These are phyloP conservation scores for Hymenoscyphus fraxineus DNA, from an alignment of 2,329 filamentous ascomycete genomes.

Conservation along the genomic window DNA sequence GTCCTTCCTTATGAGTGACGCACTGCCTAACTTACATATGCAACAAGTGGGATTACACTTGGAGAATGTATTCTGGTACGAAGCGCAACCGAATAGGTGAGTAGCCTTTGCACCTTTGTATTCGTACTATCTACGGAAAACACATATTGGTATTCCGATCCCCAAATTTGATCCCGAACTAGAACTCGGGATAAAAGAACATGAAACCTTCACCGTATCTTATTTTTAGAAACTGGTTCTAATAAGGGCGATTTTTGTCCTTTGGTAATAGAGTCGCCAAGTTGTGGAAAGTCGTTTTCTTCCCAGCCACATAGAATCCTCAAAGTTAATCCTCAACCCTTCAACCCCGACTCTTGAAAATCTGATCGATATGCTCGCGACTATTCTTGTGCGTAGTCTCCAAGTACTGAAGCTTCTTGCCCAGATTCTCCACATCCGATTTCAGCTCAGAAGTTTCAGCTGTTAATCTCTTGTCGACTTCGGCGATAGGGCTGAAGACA, in stretches of 20 bases:
- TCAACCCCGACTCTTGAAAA: slow-evolving; percentile 54
- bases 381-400: slow-evolving; percentile 96
- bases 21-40: not conserved
- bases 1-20: too few species aligned
- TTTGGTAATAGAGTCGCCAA: not conserved
- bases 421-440: slow-evolving; percentile 72
- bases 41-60: not conserved
- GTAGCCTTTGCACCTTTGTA: not conserved
- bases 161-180: not conserved
- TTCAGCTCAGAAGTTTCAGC: slow-evolving; percentile 72
- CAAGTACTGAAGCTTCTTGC: slow-evolving; percentile 87
- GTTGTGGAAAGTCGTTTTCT: not conserved
- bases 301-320: slow-evolving; percentile 9
- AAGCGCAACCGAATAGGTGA: not conserved
- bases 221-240: slow-evolving; percentile 6
- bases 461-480: slow-evolving; percentile 72
- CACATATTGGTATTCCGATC: not conserved
- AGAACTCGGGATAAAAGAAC: not conserved
- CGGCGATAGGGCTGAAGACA: slow-evolving; percentile 68
- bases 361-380: slow-evolving; percentile 83
- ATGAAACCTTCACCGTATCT: not conserved
- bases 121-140: too few species aligned
- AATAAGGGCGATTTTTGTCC: not conserved
- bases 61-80: not conserved
- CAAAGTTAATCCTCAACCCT: not conserved